Base-by-base conservation (phyloP, 2,329 filamentous ascomycete species). In the Arthroderma sp. region DNA sequence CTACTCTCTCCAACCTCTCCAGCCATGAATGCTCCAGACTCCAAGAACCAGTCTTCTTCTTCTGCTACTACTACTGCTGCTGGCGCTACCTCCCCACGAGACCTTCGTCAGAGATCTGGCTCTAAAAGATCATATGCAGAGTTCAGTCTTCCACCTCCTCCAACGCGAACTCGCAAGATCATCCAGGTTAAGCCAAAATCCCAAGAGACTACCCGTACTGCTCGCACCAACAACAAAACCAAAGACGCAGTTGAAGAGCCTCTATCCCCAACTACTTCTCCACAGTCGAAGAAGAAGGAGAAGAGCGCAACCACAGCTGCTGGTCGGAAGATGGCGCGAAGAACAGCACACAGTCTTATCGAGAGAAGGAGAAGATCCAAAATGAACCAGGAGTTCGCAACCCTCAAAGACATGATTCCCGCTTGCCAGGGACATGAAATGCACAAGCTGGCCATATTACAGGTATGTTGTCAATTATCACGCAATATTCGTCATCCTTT, bases 351-450 rank as follows among this genome's bases (percentile, higher is more conserved):
- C 59, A 95, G 87, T 57, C 67, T 96, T 52, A 98, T 96, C 54
- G 91, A 98, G 67, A 74, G 91, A 38, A 71, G 89, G 47, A 71
- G 91, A 55, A 74, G 91, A 50, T 94, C 85, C 8, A 98, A 96
- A 70, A 98, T 96, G 89, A 96, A 98, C 55, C 89, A 96, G 61
- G 91, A 96, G 66, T 96, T 96, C 67, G 83, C 80, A 1, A 83
- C 93, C 10, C 68, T 96, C 52, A 96, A 96, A 66, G 77, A 82
- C 55, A 87, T 98, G 84, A 93, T 96, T 46, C 91, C 91, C 0
- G 89, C 91, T 2, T 96, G 91, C 62, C 79, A 77, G n/a, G 88
- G 87, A 5, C 77, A 81, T 53, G 89, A 96, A 58, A 96, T 96
- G 91, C 91, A 96, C 64, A 98, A 98, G 66, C 69, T 96, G 46